Base-by-base conservation (phyloP, 1,284 basidiomycete genomes). In the Sparassis latifolia region DNA sequence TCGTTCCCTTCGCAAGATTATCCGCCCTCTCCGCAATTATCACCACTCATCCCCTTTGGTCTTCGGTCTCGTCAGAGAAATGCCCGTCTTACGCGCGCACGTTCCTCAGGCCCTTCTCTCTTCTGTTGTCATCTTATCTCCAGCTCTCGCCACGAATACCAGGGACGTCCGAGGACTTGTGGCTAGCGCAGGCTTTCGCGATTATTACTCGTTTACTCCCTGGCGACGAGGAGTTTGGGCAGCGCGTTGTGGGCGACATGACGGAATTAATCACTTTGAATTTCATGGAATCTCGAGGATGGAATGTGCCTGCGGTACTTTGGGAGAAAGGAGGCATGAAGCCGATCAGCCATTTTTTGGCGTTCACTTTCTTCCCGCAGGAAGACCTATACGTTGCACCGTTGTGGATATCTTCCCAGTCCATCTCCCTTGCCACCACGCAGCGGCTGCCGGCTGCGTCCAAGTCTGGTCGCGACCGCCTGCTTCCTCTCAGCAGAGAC, bases 401-500 rank as follows among this genome's bases (percentile, higher is more conserved):
- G 3, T 57, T 71, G 9, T 67, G 62, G 46, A 56, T 71, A 4
- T 78, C 77, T 0, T 72, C 79, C 0, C 62, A 68, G 31, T 86
- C 84, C 5, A 78, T 89, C 48, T 64, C 71, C 31, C 60, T 57
- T 1, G 67, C 75, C 10, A 78, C 77, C 3, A 85, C 84, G 0
- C 75, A 76, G 45, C 73, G 80, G 35, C 71, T 83, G 29, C 76
- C 80, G 1, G 64, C 76, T 2, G 55, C 64, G 4, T 64, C 64
- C 2, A 48, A 58, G 3, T 49, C 50, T 49, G 48, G 53, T 51
- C 58, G 61, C 53, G 30, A 57, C 50, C 62, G 60, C 41, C 78
- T 86, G 0, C 75, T 95, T 7, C 90, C 93, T 0, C 66, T 93
- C 2, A 57, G 72, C 0, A 66, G 68, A 3, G 88, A 92, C 62